phyloP scores from a whole-genome alignment of 805 yeast genomes.

The Myxozyma neglecta region DNA sequence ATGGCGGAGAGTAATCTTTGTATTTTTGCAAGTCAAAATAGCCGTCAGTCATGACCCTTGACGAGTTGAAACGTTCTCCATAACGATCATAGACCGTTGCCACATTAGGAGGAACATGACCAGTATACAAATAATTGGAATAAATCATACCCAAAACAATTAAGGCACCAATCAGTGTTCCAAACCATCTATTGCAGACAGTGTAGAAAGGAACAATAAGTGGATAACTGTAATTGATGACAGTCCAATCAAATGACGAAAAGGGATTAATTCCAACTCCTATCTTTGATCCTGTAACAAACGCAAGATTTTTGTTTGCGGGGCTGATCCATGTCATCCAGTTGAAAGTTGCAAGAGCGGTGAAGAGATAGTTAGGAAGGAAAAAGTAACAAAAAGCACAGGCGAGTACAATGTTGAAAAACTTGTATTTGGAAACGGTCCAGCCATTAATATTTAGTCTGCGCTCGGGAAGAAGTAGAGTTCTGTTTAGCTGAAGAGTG shows the following conservation, averaged over 20 bases:
- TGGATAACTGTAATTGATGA: conserved; percentile 33
- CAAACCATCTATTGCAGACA: conserved; percentile 39
- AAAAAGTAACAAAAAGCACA: conserved; percentile 59
- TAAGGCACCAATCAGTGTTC: conserved; percentile 41
- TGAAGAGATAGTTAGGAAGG: conserved; percentile 66
- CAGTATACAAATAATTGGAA: conserved; percentile 52
- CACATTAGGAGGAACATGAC: conserved; percentile 53
- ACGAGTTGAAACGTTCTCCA: conserved; percentile 48
- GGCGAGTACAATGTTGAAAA: conserved; percentile 48
- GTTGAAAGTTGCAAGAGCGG: conserved; percentile 59
- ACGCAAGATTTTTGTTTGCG: conserved; percentile 52
- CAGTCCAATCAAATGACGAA: conserved; percentile 47
- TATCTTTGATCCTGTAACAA: conserved; percentile 55
- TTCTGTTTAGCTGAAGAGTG: conserved; percentile 51
- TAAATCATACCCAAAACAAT: conserved; percentile 43
- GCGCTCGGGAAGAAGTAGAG: conserved; percentile 43
- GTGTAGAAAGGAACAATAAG: conserved; percentile 51
- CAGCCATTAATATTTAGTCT: conserved; percentile 57
- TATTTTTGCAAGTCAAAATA: conserved; percentile 1
- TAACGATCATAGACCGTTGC: conserved; percentile 45
- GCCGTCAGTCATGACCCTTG: conserved; percentile 45
- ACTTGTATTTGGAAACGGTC: conserved; percentile 53
- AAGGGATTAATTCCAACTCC: conserved; percentile 51
- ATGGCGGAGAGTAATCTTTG: conserved; percentile 15
- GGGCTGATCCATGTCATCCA: conserved; percentile 48